These are phyloP conservation scores for Cephalotrichum gorgonifer DNA, from an alignment of 2,329 filamentous ascomycete species.

Conservation along the genomic window DNA sequence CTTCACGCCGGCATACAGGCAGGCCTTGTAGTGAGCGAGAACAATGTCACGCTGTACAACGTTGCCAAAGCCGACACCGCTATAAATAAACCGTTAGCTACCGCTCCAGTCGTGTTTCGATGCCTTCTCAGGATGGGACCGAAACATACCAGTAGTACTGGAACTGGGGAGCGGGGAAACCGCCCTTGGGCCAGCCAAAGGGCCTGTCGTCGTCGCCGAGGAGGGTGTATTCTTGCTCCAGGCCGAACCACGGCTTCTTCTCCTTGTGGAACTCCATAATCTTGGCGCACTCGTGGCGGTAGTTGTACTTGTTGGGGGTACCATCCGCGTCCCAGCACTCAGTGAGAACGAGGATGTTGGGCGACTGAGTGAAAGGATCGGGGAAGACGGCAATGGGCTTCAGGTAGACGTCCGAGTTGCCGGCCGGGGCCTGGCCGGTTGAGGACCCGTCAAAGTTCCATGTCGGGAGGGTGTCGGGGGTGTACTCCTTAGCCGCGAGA, in stretches of 20 bases:
- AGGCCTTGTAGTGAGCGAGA: slow-evolving; percentile 54
- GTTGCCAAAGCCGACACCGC: slow-evolving; percentile 89
- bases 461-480: slow-evolving; percentile 39
- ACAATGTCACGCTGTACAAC: slow-evolving; percentile 98
- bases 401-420: slow-evolving; percentile 97
- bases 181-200: slow-evolving; percentile 61
- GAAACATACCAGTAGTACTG: slow-evolving; percentile 57
- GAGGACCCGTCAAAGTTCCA: slow-evolving; percentile 67
- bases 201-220: slow-evolving; percentile 76
- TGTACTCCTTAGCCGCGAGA: slow-evolving; percentile 37
- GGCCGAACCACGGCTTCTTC: slow-evolving; percentile 91
- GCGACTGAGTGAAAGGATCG: slow-evolving; percentile 79
- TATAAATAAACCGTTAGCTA: slow-evolving; percentile 35
- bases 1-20: slow-evolving; percentile 72
- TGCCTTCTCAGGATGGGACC: neutral
- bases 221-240: slow-evolving; percentile 87
- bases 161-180: slow-evolving; percentile 85
- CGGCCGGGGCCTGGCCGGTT: slow-evolving; percentile 81
- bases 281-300: slow-evolving; percentile 81
- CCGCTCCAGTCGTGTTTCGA: neutral
- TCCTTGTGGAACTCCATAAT: slow-evolving; percentile 80
- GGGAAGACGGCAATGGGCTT: slow-evolving; percentile 81
- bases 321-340: slow-evolving; percentile 94
- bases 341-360: slow-evolving; percentile 88
- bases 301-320: slow-evolving; percentile 97